These are phyloP conservation scores for Postia placenta DNA, from an alignment of 768 basidiomycete genomes.

Conservation along the genomic window DNA sequence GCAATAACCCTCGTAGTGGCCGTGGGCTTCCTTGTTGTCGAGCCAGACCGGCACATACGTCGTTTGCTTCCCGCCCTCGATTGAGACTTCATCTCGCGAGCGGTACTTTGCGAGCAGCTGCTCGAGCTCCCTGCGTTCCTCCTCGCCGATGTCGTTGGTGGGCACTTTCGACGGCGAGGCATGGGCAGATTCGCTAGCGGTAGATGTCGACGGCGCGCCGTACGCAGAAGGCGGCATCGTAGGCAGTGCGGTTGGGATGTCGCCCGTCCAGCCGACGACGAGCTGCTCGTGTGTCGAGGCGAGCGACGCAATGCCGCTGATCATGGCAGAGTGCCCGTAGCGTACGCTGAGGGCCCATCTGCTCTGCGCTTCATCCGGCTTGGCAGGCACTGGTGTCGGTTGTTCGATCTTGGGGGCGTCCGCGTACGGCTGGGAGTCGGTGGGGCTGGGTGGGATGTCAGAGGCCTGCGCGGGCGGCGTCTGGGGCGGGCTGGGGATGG, in stretches of 20 bases:
- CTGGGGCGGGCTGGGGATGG: constrained; percentile 66
- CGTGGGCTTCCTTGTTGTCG: constrained; percentile 83
- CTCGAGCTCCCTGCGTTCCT: constrained; percentile 64
- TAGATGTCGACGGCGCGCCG: constrained; percentile 16
- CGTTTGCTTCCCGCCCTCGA: constrained; percentile 46
- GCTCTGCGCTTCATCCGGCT: constrained; percentile 15
- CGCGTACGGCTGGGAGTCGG: constrained; percentile 1
- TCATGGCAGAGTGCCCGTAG: constrained; percentile 93
- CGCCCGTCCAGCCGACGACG: constrained; percentile 92
- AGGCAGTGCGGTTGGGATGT: constrained; percentile 50
- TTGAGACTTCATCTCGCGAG: constrained; percentile 51
- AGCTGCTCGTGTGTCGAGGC: constrained; percentile 82
- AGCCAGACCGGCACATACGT: constrained; percentile 89
- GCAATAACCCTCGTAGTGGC: constrained; percentile 97
- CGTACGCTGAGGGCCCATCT: constrained; percentile 76
- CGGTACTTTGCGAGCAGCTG: constrained; percentile 58
- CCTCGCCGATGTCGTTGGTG: constrained; percentile 43
- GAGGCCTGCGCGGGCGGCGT: constrained; percentile 61
- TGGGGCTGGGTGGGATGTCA: constrained; percentile 35
- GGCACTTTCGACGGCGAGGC: constrained; percentile 33
- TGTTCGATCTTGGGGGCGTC: constrained; percentile 10
- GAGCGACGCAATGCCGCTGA: constrained; percentile 85
- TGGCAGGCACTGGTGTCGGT: constrained; percentile 10
- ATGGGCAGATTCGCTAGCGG: constrained; percentile 9
- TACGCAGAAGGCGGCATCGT: constrained; percentile 22